These are phyloP conservation scores for Aureobasidium mangrovei DNA, from an alignment of 2,329 filamentous ascomycete species.

Conservation along the genomic window DNA sequence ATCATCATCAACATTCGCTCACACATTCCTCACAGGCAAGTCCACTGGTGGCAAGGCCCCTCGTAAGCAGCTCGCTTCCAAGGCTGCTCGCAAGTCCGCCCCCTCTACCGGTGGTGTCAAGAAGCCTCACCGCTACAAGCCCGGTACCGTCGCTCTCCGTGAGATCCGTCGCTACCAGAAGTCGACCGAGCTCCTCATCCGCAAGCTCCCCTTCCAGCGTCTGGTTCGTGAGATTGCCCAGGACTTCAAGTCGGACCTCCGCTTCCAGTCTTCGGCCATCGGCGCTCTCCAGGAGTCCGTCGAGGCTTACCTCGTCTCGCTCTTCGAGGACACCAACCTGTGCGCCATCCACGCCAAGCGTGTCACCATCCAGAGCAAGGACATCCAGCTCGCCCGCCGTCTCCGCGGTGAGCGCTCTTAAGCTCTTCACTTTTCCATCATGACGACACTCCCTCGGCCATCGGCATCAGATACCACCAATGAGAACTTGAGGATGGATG, in stretches of 20 bases:
- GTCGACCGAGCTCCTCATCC: slow-evolving; percentile 76
- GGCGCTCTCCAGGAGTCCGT: slow-evolving; percentile 87
- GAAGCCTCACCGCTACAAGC: slow-evolving; percentile 49
- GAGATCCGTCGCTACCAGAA: slow-evolving; percentile 90
- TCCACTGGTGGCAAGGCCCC: slow-evolving; percentile 65
- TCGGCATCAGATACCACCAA: slow-evolving; percentile 14
- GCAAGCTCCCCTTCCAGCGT: slow-evolving; percentile 71
- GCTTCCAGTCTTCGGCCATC: slow-evolving; percentile 95
- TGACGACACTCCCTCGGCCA: slow-evolving; percentile 16
- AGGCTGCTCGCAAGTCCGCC: slow-evolving; percentile 96
- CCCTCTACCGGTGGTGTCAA: slow-evolving; percentile 75
- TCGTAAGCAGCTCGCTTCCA: slow-evolving; percentile 96
- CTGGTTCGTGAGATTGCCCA: slow-evolving; percentile 69
- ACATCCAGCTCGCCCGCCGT: slow-evolving; percentile 77
- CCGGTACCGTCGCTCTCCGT: slow-evolving; percentile 68
- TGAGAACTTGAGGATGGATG: slow-evolving; percentile 14
- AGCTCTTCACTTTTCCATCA: slow-evolving; percentile 20
- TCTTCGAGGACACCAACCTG: slow-evolving; percentile 95
- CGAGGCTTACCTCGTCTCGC: slow-evolving; percentile 90
- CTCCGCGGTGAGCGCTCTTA: slow-evolving; percentile 48
- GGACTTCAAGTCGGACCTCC: slow-evolving; percentile 59
- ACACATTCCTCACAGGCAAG: slow-evolving; percentile 50
- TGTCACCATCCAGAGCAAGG: slow-evolving; percentile 64
- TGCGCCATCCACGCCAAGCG: slow-evolving; percentile 95
- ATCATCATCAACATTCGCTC: slow-evolving; percentile 15